Evolutionary conservation across 108 stramenopile genomes (phyloP), one percentile per base, ranked within the genome.

Genomic region (Mediolabrus comicus): DNA sequence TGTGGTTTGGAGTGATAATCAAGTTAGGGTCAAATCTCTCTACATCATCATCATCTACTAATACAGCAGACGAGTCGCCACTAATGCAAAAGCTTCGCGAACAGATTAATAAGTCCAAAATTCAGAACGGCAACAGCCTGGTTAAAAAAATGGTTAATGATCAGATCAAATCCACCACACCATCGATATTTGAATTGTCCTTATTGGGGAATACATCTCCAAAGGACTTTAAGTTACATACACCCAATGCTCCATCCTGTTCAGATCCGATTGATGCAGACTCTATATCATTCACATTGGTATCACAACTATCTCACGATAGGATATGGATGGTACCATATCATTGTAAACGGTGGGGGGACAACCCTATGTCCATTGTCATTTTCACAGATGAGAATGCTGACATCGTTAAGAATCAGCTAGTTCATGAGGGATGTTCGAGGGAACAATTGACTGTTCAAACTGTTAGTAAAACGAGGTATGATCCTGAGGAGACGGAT

Each of bases 241-340:
- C 71, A 0, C 79, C 79, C 31, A 38, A 72, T 43, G 79, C 79
- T 6, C 79, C 79, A 0, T 80, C 71, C 19, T 80, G 79, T 32
- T 22, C 34, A 8, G 55, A 59, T 4, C 79, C 79, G 12, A 32
- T 80, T 3, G 61, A 62, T 11, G 34, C 58, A 3, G 16, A 28
- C 0, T 24, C 49, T 14, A 35, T 80, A 0, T 62, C 79, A 4
- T 84, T 79, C 69, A 90, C 91, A 0, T 69, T 92, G 11, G 91
- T 90, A 16, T 81, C 86, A 2, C 93, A 94, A 67, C 55, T 87
- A 2, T 91, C 91, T 10, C 31, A 74, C 12, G 88, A 92, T 74
- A 80, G 93, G 25, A 52, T 92, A 30, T 91, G 90, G 89, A 91
- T 94, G 89, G 75, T 94, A 33, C 34, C 69, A 53, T 59, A 91